Base-by-base conservation (phyloP, 148 eudicot genomes). In the Chenopodium formosanum region DNA sequence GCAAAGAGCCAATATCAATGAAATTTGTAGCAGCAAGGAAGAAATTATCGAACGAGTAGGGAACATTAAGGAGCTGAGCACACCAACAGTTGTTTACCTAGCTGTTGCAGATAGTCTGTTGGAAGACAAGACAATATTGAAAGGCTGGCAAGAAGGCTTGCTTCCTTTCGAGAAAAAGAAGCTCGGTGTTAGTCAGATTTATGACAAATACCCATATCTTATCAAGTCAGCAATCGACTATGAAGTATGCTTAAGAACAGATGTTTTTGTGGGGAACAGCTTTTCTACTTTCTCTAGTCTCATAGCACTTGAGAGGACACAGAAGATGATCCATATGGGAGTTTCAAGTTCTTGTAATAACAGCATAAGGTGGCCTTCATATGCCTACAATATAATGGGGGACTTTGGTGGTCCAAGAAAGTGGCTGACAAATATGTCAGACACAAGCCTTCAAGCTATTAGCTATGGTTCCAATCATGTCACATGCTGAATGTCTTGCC, bases 221-320 rank as follows among this genome's bases (percentile, higher is more conserved):
- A 88, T 96, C 53, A 90, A 92, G 83, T 94, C 99, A 27, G 99
- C 98, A 34, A 96, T 96, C 11, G 99, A 96, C 80, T 94, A 92
- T 80, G 98, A 96, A 82, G 99, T 96, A 67, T 94, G 99, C 83
- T 87, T 86, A 48, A 91, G 95, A 81, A 96, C 98, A 1, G 91
- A 96, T 84, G 81, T 94, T 19, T 96, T 96, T 82, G 91, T 94
- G 17, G 98, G 99, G 75, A 96, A 96, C 68, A 96, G 97, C 83
- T 96, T 89, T 79, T 96, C 99, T 62, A 96, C 99, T 5, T 96
- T 96, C 84, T 96, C 99, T 9, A 94, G 91, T 79, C 92, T 96
- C 71, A 86, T 96, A 47, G 98, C 89, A 74, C 94, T 96, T 22
- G 98, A 92, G 74, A 89, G 99, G 85, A 92, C 98, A n/a, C 95